A percentile compares a stretch with the other conserved stretches of the same genome.
phyloP scores from a whole-genome alignment of 768 basidiomycete genomes.

The Candolleomyces eurysporus region DNA sequence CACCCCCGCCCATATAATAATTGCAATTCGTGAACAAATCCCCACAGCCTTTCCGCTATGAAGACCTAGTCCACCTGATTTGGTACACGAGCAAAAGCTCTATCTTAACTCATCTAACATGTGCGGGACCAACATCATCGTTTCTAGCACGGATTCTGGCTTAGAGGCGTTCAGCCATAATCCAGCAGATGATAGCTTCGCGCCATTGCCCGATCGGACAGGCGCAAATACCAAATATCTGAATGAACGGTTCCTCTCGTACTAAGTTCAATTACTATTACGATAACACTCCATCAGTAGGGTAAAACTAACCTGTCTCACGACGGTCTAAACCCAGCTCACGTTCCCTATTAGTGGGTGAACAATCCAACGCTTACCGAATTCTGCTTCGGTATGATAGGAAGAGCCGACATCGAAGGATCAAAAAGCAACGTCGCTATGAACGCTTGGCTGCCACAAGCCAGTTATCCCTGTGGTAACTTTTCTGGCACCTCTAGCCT shows the following conservation, averaged over 20 bases:
- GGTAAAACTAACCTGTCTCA: slow-evolving; percentile 87
- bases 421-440: slow-evolving; percentile 83
- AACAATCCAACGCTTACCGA: slow-evolving; percentile 81
- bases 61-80: slow-evolving; percentile 51
- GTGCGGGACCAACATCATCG: slow-evolving; percentile 69
- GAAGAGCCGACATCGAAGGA: slow-evolving; percentile 82
- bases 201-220: slow-evolving; percentile 77
- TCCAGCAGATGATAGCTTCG: too few relatives aligned
- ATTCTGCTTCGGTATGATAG: slow-evolving; percentile 81
- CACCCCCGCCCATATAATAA: slow-evolving; percentile 66
- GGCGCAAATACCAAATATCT: slow-evolving; percentile 80
- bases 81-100: slow-evolving; percentile 70
- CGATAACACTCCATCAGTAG: slow-evolving; percentile 75
- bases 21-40: slow-evolving; percentile 57
- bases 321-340: slow-evolving; percentile 82
- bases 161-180: slow-evolving; percentile 75
- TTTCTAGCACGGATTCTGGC: slow-evolving; percentile 78
- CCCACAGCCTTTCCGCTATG: slow-evolving; percentile 52
- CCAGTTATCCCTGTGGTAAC: slow-evolving; percentile 78
- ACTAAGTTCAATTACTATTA: slow-evolving; percentile 80
- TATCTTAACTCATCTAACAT: slow-evolving; percentile 63
- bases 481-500: slow-evolving; percentile 82
- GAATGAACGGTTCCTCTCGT: slow-evolving; percentile 83
- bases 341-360: slow-evolving; percentile 77
- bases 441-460: slow-evolving; percentile 82